Percentiles rank a stretch among this genome's conserved stretches.
Evolutionary conservation across 768 basidiomycete genomes (phyloP).

Genomic region (Mrakia frigida): DNA sequence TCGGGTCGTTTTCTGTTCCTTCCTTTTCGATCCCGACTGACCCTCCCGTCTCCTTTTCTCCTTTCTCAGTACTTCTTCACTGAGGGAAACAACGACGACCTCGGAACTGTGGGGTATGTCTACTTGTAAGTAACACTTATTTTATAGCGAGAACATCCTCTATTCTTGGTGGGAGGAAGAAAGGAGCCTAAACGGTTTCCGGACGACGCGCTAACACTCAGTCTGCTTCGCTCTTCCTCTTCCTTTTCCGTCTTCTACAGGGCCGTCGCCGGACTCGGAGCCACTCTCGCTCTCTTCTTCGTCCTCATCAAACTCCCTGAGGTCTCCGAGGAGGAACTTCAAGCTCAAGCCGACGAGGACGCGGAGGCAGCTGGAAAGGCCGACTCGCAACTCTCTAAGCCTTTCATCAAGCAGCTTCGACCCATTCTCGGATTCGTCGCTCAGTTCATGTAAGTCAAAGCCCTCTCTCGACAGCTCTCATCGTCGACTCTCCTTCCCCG

Average conservation of each 20-base stretch:
- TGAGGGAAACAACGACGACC: constrained; percentile 56
- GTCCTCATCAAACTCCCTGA: constrained; percentile 66
- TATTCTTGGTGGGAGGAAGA: too few relatives aligned
- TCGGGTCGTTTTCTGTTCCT: too few relatives aligned
- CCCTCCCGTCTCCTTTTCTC: too few relatives aligned
- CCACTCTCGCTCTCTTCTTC: constrained; percentile 60
- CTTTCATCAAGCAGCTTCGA: constrained; percentile 65
- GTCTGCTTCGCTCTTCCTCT: too few relatives aligned
- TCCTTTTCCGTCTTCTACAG: constrained; percentile 50
- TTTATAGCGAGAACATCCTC: too few relatives aligned
- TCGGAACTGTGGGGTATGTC: too few relatives aligned
- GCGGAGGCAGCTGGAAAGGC: constrained; percentile 45
- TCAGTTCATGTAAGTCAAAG: constrained; percentile 52
- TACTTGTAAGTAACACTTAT: too few relatives aligned
- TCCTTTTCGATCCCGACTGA: too few relatives aligned
- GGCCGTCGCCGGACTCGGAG: constrained; percentile 51
- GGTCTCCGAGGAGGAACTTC: constrained; percentile 62
- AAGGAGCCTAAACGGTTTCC: too few relatives aligned
- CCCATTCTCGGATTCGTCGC: constrained; percentile 69
- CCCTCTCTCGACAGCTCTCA: too few relatives aligned
- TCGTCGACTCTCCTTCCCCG: too few relatives aligned
- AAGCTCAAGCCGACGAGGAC: constrained; percentile 44
- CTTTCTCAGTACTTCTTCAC: constrained; percentile 72
- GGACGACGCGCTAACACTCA: too few relatives aligned
- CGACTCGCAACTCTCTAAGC: constrained; percentile 39